phyloP scores from a whole-genome alignment of 306 rosid species.

The Medicago truncatula region MtrunA17r5.0-ANR NC_053046.1:32325001-32325500 shows the following conservation, averaged over 20 bases:
- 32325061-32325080: slow-evolving; percentile 18
- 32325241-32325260: neutral
- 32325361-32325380: neutral
- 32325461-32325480: neutral
- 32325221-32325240: neutral
- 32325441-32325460: neutral
- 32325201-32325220: neutral
- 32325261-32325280: neutral
- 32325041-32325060: slow-evolving; percentile 47
- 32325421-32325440: neutral
- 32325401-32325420: neutral
- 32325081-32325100: slow-evolving; percentile 15
- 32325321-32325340: neutral
- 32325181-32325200: neutral
- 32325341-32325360: slow-evolving; percentile 17
- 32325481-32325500: slow-evolving; percentile 3
- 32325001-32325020: slow-evolving; percentile 62
- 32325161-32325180: neutral
- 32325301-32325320: neutral
- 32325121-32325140: slow-evolving; percentile 6
- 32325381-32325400: neutral
- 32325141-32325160: slow-evolving; percentile 20
- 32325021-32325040: slow-evolving; percentile 44
- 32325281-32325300: neutral
- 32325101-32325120: no score